phyloP scores from a whole-genome alignment of 225 moss, liverwort and hornwort genomes.

The Rhytidiadelphus loreus region DNA sequence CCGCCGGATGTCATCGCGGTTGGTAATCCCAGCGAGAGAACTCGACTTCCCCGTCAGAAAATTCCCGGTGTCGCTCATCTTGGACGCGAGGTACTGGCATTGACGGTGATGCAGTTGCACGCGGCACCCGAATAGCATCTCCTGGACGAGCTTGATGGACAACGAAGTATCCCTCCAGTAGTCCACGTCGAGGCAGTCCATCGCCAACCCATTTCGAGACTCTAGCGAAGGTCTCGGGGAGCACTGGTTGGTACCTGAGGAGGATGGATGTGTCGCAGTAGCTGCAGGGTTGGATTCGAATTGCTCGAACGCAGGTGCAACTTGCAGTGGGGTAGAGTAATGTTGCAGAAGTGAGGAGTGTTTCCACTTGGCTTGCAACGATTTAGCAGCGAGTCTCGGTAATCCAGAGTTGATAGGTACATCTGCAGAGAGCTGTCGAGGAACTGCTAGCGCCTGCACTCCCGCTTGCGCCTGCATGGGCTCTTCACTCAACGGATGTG shows the following conservation, averaged over 20 bases:
- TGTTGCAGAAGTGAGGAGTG: no score
- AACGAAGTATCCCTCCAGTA: not conserved
- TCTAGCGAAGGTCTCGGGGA: no score
- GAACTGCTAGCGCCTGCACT: not conserved
- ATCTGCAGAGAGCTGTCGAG: not conserved
- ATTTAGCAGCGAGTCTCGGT: no score
- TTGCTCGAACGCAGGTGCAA: no score
- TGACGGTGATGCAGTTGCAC: not conserved
- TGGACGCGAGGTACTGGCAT: not conserved
- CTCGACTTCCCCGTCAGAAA: accelerated
- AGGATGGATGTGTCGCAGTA: not conserved
- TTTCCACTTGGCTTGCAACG: no score
- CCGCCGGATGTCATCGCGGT: not conserved
- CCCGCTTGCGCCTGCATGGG: not conserved
- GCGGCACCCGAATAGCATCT: accelerated
- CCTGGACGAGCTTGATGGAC: not conserved
- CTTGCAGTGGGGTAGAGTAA: no score
- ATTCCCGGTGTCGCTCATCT: accelerated
- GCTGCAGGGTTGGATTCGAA: no score
- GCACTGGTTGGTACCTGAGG: no score
- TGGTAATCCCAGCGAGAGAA: not conserved
- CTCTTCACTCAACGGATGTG: not conserved
- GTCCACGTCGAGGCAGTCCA: not conserved
- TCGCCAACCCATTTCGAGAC: not conserved
- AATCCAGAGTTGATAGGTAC: no score